These are phyloP conservation scores for Hypoxylon rubiginosum DNA, from an alignment of 2,329 filamentous ascomycete species.

Conservation along the genomic window DNA sequence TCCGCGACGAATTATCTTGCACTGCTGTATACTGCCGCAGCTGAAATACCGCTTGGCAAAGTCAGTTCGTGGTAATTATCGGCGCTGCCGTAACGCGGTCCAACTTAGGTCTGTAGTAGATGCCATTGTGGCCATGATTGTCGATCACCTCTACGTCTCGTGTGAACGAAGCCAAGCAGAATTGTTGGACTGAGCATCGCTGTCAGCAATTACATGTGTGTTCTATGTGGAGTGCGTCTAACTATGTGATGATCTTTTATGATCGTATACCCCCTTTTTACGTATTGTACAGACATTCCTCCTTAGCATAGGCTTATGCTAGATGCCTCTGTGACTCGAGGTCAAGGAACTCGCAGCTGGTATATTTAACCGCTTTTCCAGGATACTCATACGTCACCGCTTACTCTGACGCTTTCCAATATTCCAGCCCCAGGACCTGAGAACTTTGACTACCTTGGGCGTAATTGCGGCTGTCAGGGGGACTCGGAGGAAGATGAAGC, in stretches of 20 bases:
- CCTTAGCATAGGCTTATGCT: constrained; percentile 1
- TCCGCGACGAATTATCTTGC: background rate
- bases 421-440: constrained; percentile 93
- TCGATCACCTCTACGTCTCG: background rate
- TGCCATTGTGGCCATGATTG: background rate
- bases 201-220: constrained; percentile 15
- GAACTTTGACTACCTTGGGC: constrained; percentile 91
- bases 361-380: background rate
- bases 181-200: constrained; percentile 2
- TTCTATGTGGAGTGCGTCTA: constrained; percentile 44
- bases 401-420: constrained; percentile 78
- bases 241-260: constrained; percentile 11
- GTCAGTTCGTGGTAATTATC: background rate
- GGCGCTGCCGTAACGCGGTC: background rate
- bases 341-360: background rate
- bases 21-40: background rate
- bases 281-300: constrained; percentile 26
- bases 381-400: constrained; percentile 30
- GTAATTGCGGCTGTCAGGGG: constrained; percentile 91
- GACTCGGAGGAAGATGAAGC: constrained; percentile 95
- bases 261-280: constrained; percentile 28
- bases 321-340: background rate
- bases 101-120: background rate
- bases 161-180: background rate
- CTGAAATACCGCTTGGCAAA: background rate